Conservation (phyloP, 176 grass and related monocot genomes). For the Paspalum vaginatum region DNA sequence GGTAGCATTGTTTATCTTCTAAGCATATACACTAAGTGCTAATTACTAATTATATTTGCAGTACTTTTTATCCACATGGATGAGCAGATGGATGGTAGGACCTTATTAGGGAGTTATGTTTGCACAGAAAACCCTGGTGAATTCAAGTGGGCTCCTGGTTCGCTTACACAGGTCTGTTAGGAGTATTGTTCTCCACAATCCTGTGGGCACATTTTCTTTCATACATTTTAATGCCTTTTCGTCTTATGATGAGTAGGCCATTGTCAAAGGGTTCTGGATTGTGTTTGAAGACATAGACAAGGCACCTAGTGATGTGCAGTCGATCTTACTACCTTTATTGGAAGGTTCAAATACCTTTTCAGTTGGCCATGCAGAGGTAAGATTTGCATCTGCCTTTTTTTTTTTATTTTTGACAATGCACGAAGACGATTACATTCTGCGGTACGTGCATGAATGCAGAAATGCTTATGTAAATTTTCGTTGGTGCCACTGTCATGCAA, state of each 20-base stretch:
- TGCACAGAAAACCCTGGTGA: slow-evolving; percentile 88
- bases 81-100: slow-evolving; percentile 94
- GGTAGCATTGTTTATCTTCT: not conserved
- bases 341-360: slow-evolving; percentile 80
- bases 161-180: slow-evolving; percentile 81
- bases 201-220: not conserved
- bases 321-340: slow-evolving; percentile 84
- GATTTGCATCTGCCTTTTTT: not conserved
- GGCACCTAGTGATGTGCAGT: slow-evolving; percentile 86
- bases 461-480: slow-evolving; percentile 13
- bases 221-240: slow-evolving; percentile 19
- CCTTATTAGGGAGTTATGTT: slow-evolving; percentile 84
- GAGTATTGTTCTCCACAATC: slow-evolving; percentile 12
- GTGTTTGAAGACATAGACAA: slow-evolving; percentile 98
- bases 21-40: slow-evolving; percentile 13
- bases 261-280: slow-evolving; percentile 90
- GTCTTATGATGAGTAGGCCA: slow-evolving; percentile 50
- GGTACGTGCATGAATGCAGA: not conserved
- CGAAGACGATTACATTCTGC: slow-evolving; percentile 8
- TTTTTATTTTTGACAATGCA: slow-evolving; percentile 25
- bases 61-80: slow-evolving; percentile 94
- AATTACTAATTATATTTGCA: slow-evolving; percentile 52
- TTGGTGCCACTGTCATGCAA: slow-evolving; percentile 17
- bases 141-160: slow-evolving; percentile 95
- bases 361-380: slow-evolving; percentile 85